phyloP scores from a whole-genome alignment of 768 basidiomycete genomes.

The Serendipita sp. region DNA sequence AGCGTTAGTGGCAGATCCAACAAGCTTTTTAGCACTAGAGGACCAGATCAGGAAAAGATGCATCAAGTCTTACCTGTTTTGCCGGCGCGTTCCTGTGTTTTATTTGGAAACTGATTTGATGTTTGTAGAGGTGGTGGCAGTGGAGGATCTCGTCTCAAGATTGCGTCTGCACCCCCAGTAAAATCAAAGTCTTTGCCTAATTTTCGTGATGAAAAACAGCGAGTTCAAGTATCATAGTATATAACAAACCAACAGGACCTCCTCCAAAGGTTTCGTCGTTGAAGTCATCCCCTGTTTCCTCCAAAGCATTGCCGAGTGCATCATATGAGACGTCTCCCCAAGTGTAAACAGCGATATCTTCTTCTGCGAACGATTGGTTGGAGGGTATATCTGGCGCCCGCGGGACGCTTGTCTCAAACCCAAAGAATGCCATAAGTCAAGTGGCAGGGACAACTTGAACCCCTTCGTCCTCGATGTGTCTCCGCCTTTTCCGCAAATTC shows the following conservation, averaged over 20 bases:
- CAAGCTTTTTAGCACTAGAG: too few species aligned
- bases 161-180: conserved; percentile 21
- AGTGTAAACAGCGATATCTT: conserved; percentile 79
- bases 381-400: conserved; percentile 40
- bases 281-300: conserved; percentile 80
- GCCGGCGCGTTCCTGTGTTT: too few species aligned
- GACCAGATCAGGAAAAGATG: too few species aligned
- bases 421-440: conserved; percentile 61
- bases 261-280: conserved; percentile 96
- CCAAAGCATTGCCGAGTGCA: conserved; percentile 71
- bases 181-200: conserved; percentile 90
- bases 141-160: conserved; percentile 14
- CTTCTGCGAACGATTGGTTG: conserved; percentile 42
- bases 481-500: neutral
- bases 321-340: conserved; percentile 89
- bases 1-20: too few species aligned
- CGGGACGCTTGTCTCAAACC: conserved; percentile 36
- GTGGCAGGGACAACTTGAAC: too few species aligned
- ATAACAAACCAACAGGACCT: conserved; percentile 51
- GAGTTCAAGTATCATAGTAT: neutral
- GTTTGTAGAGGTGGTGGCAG: too few species aligned
- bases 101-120: too few species aligned
- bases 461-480: neutral
- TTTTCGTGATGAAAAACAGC: conserved; percentile 9
- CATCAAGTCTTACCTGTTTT: too few species aligned